Evolutionary conservation across 225 moss, liverwort and hornwort species (phyloP).

Genomic region (Polytrichum formosum): DNA sequence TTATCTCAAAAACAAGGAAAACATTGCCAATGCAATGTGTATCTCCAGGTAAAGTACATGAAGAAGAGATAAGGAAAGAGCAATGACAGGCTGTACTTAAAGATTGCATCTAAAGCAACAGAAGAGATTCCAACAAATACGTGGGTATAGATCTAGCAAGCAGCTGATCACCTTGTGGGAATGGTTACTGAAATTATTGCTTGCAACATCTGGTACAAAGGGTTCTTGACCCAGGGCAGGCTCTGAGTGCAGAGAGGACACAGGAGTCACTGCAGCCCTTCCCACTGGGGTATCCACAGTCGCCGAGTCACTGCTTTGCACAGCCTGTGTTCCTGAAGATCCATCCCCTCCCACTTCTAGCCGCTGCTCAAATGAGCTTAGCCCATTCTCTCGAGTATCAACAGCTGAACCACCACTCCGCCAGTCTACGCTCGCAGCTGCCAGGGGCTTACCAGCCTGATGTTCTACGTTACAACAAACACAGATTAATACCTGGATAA

Average conservation of each 20-base stretch:
- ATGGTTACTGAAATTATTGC: constrained; percentile 58
- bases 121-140: constrained; percentile 1
- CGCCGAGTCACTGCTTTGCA: constrained; percentile 99
- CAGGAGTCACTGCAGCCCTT: constrained; percentile 96
- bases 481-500: not conserved
- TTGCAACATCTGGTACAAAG: constrained; percentile 49
- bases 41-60: too few relatives aligned
- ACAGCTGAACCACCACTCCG: constrained; percentile 84
- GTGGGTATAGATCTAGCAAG: not conserved
- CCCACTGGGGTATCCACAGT: constrained; percentile 92
- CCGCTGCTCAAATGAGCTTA: constrained; percentile 86
- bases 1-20: too few relatives aligned
- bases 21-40: too few relatives aligned
- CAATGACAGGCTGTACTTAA: not conserved
- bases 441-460: constrained; percentile 46
- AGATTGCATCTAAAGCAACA: not conserved
- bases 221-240: constrained; percentile 61
- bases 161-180: constrained; percentile 64
- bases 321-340: constrained; percentile 95
- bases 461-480: constrained; percentile 14
- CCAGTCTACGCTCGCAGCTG: constrained; percentile 81
- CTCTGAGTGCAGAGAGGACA: constrained; percentile 76
- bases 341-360: constrained; percentile 97
- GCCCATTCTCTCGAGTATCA: constrained; percentile 83
- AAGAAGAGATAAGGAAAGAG: too few relatives aligned